Base-by-base conservation (phyloP, 2,329 filamentous ascomycete species). In the Alternaria viburni region DNA sequence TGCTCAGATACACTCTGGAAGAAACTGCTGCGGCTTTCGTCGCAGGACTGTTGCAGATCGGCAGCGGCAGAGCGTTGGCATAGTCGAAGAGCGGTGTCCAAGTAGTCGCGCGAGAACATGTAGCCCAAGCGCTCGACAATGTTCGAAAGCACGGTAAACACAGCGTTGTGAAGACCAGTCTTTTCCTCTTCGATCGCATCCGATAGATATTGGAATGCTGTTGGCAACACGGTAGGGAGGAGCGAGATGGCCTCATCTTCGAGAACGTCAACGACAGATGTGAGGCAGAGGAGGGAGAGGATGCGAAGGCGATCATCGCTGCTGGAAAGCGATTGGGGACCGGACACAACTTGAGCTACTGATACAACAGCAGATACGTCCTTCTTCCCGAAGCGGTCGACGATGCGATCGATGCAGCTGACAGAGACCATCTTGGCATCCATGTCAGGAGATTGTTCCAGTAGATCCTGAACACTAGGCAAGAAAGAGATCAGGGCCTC, bases 301-400 rank as follows among this genome's bases (percentile, higher is more conserved):
- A 95, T 86, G 44, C 90, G 90, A 51, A 97, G 87, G 25, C 88
- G 88, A 68, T 87, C 84, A 72, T 97, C 91, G 12, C 86, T 80
- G 76, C 91, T 90, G 41, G 91, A 92, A 52, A 98, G 86, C 67
- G 93, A 95, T 67, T 91, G 85, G 58, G 89, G 83, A 45, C 93
- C 89, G 41, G 92, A 89, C 71, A 99, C 91, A 2, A 90, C 91
- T 62, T 89, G 85, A 5, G 93, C 93, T 6, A 93, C 91, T 5
- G 87, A 87, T 25, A 91, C 86, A 47, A 97, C 91, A 47, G 89
- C 90, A 69, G 91, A 88, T 2, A 91, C 85, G 74, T 97, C 92
- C 78, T 94, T 96, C 84, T 96, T 96, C 69, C 96, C 96, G 77
- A 97, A 98, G 78, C 95, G 95, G 81, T 97, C 94, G 3, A 92